Conservation (phyloP, 2,329 filamentous ascomycete species). For the Epichloe typhina region DNA sequence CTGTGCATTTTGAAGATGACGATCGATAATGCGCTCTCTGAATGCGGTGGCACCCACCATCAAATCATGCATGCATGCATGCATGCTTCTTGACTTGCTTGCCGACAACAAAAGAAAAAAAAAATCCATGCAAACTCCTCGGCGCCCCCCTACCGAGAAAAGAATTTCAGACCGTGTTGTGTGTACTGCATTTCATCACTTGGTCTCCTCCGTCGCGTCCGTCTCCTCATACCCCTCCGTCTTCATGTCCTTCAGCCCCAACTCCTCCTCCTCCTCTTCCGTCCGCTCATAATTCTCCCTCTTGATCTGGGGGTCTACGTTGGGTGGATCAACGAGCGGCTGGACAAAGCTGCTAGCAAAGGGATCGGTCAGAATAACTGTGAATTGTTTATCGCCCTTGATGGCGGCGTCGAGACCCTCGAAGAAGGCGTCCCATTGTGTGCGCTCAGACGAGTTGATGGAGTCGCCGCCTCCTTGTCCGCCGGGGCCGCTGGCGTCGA, state of each 20-base stretch:
- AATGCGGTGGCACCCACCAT: too few relatives aligned
- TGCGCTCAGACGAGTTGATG: conserved; percentile 49
- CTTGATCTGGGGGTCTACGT: conserved; percentile 65
- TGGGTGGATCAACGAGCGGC: conserved; percentile 61
- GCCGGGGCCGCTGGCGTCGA: conserved; percentile 49
- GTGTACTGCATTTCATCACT: neutral
- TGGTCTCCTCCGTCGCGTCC: conserved; percentile 17
- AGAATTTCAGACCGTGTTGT: neutral
- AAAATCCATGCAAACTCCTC: too few relatives aligned
- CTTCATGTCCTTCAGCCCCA: conserved; percentile 88
- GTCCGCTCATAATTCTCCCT: conserved; percentile 77
- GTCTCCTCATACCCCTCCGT: conserved; percentile 62
- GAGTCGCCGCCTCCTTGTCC: conserved; percentile 67
- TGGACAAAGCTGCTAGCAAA: conserved; percentile 91
- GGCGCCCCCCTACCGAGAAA: too few relatives aligned
- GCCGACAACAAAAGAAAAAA: too few relatives aligned
- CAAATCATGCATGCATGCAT: too few relatives aligned
- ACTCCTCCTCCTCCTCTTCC: conserved; percentile 82
- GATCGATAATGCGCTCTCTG: too few relatives aligned
- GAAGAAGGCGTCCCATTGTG: conserved; percentile 75
- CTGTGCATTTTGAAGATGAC: too few relatives aligned
- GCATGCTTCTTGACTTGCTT: too few relatives aligned
- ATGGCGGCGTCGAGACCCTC: conserved; percentile 63
- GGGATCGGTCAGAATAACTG: conserved; percentile 72
- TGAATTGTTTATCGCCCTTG: conserved; percentile 66